Evolutionary conservation across 441 rosid species (phyloP), one percentile per base, ranked within the genome.

Genomic region (Arabidopsis lyrata): DNA sequence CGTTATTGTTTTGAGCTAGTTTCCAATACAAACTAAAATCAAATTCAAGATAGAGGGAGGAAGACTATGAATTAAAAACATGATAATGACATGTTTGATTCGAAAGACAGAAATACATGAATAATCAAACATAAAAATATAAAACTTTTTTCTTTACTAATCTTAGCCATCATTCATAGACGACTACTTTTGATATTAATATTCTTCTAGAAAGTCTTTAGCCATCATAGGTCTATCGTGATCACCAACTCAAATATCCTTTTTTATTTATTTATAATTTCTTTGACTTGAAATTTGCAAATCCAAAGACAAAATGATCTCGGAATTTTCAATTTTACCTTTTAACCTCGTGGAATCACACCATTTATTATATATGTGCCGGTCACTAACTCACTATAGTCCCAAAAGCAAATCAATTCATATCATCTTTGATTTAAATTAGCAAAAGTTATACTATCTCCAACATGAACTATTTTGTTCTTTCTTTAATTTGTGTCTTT

Each of bases 171-270:
- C 49, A 44, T 35, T 24, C 38, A 8, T 1, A 45, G 10, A 45
- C 20, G 49, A 45, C 49, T 42, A 42, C 16, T 45, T 45, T 14
- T 2, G 48, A 44, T 14, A 44, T n/a, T 44, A 20, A n/a, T 1
- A n/a, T 44, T 1, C 49, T 6, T 45, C 49, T 45, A 45, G 49
- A 45, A 45, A n/a, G 49, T 45, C 49, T 45, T 45, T 6, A n/a
- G 49, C 49, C 49, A 45, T 45, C 49, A 45, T 24, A 24, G 49
- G 49, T 45, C 49, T 45, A 6, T 45, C 20, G 49, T 45, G 49
- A 45, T 6, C 18, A 45, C 49, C 15, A n/a, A n/a, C 20, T 45
- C 20, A 45, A n/a, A 44, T 44, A 6, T n/a, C 9, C 8, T 6
- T 9, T 44, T n/a, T n/a, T n/a, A n/a, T 44, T n/a, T 52, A 24